Evolutionary conservation across 1,284 basidiomycete genomes (phyloP).

Genomic region (Mycena sp.): DNA sequence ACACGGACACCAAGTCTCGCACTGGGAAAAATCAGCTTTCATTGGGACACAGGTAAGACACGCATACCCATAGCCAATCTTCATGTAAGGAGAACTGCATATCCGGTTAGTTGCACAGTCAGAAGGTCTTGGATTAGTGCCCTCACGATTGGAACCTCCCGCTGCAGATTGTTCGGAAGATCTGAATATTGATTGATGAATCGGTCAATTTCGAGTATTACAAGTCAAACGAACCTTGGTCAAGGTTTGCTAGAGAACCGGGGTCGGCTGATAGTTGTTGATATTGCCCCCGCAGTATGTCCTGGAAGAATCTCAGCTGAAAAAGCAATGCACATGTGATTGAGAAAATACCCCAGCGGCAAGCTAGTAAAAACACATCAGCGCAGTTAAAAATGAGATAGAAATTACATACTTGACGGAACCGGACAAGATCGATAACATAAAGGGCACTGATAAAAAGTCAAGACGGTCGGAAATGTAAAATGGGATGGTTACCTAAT

Average conservation of each 20-base stretch:
- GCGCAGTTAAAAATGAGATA: constrained; percentile 5
- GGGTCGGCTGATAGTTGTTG: too few species aligned
- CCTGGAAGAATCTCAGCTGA: too few species aligned
- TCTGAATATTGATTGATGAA: too few species aligned
- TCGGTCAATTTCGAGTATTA: too few species aligned
- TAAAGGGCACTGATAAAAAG: constrained; percentile 84
- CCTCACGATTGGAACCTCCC: constrained; percentile 87
- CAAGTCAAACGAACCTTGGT: too few species aligned
- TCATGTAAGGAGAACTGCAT: constrained; percentile 83
- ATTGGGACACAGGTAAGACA: constrained; percentile 6
- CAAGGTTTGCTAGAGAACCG: too few species aligned
- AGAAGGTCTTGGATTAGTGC: not conserved
- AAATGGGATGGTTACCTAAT: constrained; percentile 71
- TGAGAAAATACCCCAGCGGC: too few species aligned
- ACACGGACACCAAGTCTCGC: too few species aligned
- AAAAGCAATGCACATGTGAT: too few species aligned
- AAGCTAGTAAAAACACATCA: too few species aligned
- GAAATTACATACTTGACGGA: constrained; percentile 74
- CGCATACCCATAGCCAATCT: constrained; percentile 91
- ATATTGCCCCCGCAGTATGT: too few species aligned
- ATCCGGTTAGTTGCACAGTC: not conserved
- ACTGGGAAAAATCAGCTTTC: not conserved
- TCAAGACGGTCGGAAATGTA: not conserved
- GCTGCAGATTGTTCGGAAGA: too few species aligned
- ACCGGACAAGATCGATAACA: constrained; percentile 95